A percentile compares a stretch with the other conserved stretches of the same genome.
phyloP scores from a whole-genome alignment of 495 filamentous ascomycete genomes.

The Penicillium mononematosum region DNA sequence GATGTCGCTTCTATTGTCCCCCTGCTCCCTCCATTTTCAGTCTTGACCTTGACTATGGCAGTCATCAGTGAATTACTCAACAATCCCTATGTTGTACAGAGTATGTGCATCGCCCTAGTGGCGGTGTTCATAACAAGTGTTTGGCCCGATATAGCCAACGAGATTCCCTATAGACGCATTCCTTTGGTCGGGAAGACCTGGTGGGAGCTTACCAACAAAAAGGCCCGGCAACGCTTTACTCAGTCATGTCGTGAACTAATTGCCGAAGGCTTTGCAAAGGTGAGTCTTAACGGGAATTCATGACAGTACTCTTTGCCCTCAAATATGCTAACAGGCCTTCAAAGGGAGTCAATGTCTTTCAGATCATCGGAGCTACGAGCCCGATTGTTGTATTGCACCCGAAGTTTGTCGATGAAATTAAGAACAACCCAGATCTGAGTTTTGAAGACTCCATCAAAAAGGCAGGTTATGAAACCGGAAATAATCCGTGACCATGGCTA shows the following conservation, averaged over 20 bases:
- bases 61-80: slow-evolving; percentile 26
- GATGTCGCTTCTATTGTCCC: neutral
- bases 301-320: neutral
- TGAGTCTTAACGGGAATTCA: slow-evolving; percentile 8
- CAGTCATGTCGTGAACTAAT: slow-evolving; percentile 27
- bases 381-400: slow-evolving; percentile 47
- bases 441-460: slow-evolving; percentile 42
- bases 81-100: slow-evolving; percentile 25
- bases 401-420: slow-evolving; percentile 50
- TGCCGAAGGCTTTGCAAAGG: slow-evolving; percentile 32
- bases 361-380: slow-evolving; percentile 33
- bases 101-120: slow-evolving; percentile 22
- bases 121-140: slow-evolving; percentile 25
- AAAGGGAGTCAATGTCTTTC: slow-evolving; percentile 39
- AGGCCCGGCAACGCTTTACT: slow-evolving; percentile 29
- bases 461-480: slow-evolving; percentile 29
- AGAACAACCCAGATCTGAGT: slow-evolving; percentile 39
- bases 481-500: neutral
- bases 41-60: slow-evolving; percentile 21
- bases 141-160: slow-evolving; percentile 30
- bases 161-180: slow-evolving; percentile 30
- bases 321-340: neutral
- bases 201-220: slow-evolving; percentile 35
- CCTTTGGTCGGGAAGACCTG: slow-evolving; percentile 33
- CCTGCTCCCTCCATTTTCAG: neutral